A percentile compares a stretch with the other conserved stretches of the same genome.
phyloP scores from a whole-genome alignment of 768 basidiomycete genomes.

The Suillus fuscotomentosus region DNA sequence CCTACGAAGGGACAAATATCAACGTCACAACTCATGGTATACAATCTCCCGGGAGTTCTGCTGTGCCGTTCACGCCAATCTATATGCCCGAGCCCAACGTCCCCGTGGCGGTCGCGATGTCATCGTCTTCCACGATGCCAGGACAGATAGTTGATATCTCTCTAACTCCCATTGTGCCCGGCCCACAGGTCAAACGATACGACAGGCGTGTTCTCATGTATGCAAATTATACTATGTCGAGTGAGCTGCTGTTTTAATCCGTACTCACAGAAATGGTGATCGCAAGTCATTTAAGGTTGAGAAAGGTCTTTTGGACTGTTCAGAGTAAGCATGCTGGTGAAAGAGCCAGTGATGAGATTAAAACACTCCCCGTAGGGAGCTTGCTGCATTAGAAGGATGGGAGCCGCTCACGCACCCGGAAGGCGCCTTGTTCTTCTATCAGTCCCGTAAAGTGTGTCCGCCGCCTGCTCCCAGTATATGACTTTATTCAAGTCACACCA shows the following conservation, averaged over 20 bases:
- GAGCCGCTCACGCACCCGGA: slow-evolving; percentile 42
- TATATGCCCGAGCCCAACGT: no score
- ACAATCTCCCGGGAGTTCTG: no score
- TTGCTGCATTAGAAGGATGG: neutral
- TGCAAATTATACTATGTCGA: neutral
- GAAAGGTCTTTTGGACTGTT: neutral
- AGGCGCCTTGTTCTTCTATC: slow-evolving; percentile 53
- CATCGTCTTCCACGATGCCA: neutral
- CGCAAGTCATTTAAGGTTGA: neutral
- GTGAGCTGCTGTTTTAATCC: neutral
- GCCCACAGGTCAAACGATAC: neutral
- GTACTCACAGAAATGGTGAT: neutral
- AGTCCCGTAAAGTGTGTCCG: slow-evolving; percentile 35
- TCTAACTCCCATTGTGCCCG: neutral
- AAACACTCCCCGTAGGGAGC: neutral
- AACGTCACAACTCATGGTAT: no score
- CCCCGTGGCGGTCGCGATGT: no score
- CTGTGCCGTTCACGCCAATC: no score
- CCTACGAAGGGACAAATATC: neutral
- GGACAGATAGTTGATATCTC: neutral
- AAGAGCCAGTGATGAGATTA: neutral
- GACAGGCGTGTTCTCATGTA: neutral
- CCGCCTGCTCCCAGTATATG: neutral
- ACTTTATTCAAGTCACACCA: neutral
- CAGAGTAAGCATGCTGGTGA: neutral